These are phyloP conservation scores for Ophiostoma perfectum DNA, from an alignment of 2,329 filamentous ascomycete genomes.

Conservation along the genomic window DNA sequence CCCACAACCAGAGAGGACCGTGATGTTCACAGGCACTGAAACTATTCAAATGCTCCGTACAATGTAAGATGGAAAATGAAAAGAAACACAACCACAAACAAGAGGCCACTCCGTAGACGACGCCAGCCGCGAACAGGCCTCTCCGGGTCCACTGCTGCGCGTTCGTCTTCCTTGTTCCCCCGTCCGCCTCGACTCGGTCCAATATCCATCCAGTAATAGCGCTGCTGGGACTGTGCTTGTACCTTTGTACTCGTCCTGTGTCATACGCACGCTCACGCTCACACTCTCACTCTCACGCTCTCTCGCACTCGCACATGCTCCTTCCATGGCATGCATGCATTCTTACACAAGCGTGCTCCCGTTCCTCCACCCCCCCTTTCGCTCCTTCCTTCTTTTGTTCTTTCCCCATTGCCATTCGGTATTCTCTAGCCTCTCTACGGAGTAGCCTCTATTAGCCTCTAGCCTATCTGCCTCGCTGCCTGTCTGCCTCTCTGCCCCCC, in stretches of 20 bases:
- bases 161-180: neutral
- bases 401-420: constrained; percentile 1
- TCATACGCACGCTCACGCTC: neutral
- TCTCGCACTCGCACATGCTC: neutral
- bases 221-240: neutral
- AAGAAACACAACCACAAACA: neutral
- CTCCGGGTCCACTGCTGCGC: neutral
- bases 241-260: neutral
- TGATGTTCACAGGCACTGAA: constrained; percentile 4
- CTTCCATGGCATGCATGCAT: neutral
- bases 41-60: neutral
- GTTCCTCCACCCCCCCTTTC: neutral
- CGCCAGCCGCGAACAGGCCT: neutral
- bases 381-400: constrained; percentile 1
- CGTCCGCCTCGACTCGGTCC: neutral
- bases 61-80: neutral
- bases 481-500: neutral
- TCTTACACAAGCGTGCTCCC: constrained; percentile 7
- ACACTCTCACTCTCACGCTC: too few species aligned
- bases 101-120: neutral
- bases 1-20: neutral
- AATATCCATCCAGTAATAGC: neutral
- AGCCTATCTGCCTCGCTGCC: neutral
- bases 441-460: too few species aligned
- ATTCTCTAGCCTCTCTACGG: neutral